Evolutionary conservation across 768 basidiomycete genomes (phyloP).

Genomic region (Phylloporus rhodoxanthus): DNA sequence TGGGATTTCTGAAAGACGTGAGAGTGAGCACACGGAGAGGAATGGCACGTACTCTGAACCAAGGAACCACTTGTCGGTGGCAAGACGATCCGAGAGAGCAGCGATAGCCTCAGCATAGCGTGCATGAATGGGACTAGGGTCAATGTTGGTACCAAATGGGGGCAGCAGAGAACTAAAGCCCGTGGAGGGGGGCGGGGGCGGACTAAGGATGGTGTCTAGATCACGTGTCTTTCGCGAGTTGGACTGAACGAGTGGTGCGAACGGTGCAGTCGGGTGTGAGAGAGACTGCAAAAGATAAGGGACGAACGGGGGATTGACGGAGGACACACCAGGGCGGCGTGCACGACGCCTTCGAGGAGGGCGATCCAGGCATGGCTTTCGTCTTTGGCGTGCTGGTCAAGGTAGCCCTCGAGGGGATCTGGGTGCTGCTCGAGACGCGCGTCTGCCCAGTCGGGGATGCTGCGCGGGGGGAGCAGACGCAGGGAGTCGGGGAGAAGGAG

Average conservation of each 20-base stretch:
- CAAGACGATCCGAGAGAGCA: conserved; percentile 69
- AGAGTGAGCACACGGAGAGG: background rate
- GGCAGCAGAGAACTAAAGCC: conserved; percentile 64
- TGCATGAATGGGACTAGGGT: conserved; percentile 43
- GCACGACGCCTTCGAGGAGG: conserved; percentile 69
- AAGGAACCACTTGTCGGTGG: conserved; percentile 76
- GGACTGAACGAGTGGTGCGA: conserved; percentile 40
- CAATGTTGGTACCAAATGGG: conserved; percentile 52
- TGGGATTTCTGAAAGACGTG: conserved; percentile 42
- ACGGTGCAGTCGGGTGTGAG: conserved; percentile 41
- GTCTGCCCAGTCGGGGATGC: conserved; percentile 74
- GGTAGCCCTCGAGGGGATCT: conserved; percentile 61
- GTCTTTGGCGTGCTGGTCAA: conserved; percentile 49
- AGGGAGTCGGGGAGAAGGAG: conserved; percentile 51
- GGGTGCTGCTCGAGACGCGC: conserved; percentile 38
- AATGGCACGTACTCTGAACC: conserved; percentile 53
- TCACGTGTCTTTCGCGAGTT: conserved; percentile 20
- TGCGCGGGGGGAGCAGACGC: conserved; percentile 56
- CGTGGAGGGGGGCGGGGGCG: conserved; percentile 64
- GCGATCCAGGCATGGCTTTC: conserved; percentile 82
- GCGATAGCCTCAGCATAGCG: conserved; percentile 68
- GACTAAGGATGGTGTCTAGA: conserved; percentile 49
- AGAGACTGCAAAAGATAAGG: conserved; percentile 36
- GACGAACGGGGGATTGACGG: background rate
- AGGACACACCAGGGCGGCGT: conserved; percentile 62